Conservation (phyloP, 2,329 filamentous ascomycete species). For the Aspergillus carbonarius region DNA sequence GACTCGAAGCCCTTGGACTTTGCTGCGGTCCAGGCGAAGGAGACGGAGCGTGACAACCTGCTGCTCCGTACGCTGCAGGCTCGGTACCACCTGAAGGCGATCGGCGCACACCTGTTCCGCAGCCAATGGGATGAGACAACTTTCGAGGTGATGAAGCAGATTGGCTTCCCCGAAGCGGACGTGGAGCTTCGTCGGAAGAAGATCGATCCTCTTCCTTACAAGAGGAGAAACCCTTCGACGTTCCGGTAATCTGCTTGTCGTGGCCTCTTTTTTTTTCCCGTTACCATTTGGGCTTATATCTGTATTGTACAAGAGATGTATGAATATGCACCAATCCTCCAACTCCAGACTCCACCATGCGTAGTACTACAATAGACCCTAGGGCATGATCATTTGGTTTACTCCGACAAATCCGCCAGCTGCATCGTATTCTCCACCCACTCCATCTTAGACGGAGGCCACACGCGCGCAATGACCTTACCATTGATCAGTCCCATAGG, state of each 20-base stretch:
- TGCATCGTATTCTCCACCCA: constrained; percentile 40
- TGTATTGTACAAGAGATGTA: constrained; percentile 47
- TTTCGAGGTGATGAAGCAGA: constrained; percentile 79
- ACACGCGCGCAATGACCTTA: constrained; percentile 65
- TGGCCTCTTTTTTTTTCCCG: constrained; percentile 10
- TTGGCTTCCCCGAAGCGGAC: constrained; percentile 71
- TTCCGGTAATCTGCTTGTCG: constrained; percentile 40
- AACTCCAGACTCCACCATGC: constrained; percentile 31
- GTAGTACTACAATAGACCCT: not conserved
- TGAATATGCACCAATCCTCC: constrained; percentile 39
- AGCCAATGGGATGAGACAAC: constrained; percentile 87
- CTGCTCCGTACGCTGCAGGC: constrained; percentile 72
- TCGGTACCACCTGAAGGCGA: constrained; percentile 66
- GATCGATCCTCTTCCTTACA: constrained; percentile 66
- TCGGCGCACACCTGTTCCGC: constrained; percentile 87
- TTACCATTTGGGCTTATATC: constrained; percentile 27
- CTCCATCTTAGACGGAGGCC: constrained; percentile 36
- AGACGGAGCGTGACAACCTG: constrained; percentile 64
- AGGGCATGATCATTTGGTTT: not conserved
- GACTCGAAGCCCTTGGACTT: constrained; percentile 60
- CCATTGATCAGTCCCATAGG: constrained; percentile 81
- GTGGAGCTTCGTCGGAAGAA: constrained; percentile 82
- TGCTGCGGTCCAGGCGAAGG: constrained; percentile 54
- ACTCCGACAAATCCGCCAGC: constrained; percentile 27
- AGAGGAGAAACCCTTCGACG: constrained; percentile 55